Conservation (phyloP, 345 rosid species). For the Trapa incisa region DNA sequence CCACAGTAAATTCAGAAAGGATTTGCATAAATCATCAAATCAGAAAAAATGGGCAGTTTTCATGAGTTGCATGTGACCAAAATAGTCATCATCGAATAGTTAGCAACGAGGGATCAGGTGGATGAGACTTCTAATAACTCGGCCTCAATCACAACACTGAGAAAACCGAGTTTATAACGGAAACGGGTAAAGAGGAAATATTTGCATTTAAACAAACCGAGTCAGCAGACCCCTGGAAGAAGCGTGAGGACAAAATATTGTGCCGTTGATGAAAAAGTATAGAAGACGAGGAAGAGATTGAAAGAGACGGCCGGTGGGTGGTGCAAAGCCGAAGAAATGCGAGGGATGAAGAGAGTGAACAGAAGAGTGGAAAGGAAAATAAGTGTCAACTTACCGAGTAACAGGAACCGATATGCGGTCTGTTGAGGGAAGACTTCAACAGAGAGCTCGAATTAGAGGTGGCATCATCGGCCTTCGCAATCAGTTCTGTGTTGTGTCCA, state of each 20-base stretch:
- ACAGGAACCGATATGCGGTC: conserved; percentile 1
- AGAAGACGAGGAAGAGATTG: background rate
- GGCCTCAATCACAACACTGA: background rate
- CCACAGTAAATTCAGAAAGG: background rate
- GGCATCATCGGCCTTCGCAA: conserved; percentile 1
- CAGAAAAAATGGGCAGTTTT: background rate
- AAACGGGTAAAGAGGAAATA: background rate
- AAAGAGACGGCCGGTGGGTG: too few species aligned
- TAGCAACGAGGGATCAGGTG: background rate
- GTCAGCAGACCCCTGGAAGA: background rate
- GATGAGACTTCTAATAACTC: background rate
- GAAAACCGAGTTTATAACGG: background rate
- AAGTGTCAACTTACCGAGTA: background rate
- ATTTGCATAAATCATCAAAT: background rate
- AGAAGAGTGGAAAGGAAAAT: background rate
- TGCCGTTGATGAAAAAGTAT: background rate
- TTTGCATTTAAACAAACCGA: conserved; percentile 4
- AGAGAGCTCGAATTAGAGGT: background rate
- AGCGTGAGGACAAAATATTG: background rate
- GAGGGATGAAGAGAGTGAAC: background rate
- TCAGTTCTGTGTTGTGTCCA: background rate
- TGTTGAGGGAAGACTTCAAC: background rate
- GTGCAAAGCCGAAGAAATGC: background rate
- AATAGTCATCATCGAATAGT: background rate
- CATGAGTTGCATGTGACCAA: background rate